Evolutionary conservation across 73 alveolate species (phyloP), one percentile per base, ranked within the genome.

Genomic region (Stentor roeselii): DNA sequence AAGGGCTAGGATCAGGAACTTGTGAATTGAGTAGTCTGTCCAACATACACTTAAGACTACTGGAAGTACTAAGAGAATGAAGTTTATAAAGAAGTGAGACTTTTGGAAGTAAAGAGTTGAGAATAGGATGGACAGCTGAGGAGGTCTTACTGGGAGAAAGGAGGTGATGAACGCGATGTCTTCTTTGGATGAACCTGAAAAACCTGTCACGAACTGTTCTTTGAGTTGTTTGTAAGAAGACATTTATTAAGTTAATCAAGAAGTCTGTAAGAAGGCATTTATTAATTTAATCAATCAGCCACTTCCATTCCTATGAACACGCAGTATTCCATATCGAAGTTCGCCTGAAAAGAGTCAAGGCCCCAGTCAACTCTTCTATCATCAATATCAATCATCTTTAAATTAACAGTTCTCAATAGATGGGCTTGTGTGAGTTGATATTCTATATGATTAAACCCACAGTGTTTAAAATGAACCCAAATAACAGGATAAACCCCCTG

Each of bases 161-260:
- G 78, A 75, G 60, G 76, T 42, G n/a, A 88, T 50, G 34, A 61
- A 32, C 83, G 32, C 78, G n/a, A 86, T 84, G 34, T 84, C 92
- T 1, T 39, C 58, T 39, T 86, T 60, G 3, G 87, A 75, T 6
- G 83, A 36, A 21, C 93, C 93, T 60, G 60, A 78, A 42, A 36
- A 87, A 6, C 90, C 93, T n/a, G 84, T 41, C 21, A 87, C 90
- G 27, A 87, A 40, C 36, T 84, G 60, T 59, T 84, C 90, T 41
- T 85, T 84, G 37, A 87, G 78, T 36, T 36, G 39, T 50, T 84
- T 84, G 76, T 87, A 87, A n/a, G 41, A 67, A 27, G 75, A 86
- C 59, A 82, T 82, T 42, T n/a, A 82, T 50, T 50, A 50, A 50
- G 67, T 11, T 50, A 50, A 50, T n/a, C n/a, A n/a, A n/a, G n/a